A percentile compares a stretch with the other conserved stretches of the same genome.
Evolutionary conservation across 2,329 filamentous ascomycete genomes (phyloP).

Genomic region (Exophiala dermatitidis): DNA sequence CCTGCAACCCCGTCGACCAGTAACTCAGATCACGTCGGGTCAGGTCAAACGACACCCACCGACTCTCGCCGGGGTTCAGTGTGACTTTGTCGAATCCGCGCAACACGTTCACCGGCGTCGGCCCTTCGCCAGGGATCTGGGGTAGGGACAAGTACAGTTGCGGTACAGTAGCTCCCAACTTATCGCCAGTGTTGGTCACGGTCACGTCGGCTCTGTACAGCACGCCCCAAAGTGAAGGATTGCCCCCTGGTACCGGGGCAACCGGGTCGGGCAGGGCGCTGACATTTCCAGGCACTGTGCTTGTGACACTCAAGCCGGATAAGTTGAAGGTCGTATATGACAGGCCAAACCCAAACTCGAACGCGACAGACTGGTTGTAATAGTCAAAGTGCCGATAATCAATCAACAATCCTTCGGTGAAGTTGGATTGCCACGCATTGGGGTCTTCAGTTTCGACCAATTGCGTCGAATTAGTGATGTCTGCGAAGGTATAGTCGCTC

Average conservation of each 20-base stretch:
- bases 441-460: slow-evolving; percentile 17
- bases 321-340: slow-evolving; percentile 75
- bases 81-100: slow-evolving; percentile 56
- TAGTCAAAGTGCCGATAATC: slow-evolving; percentile 73
- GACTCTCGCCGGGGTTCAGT: slow-evolving; percentile 43
- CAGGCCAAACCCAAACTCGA: slow-evolving; percentile 71
- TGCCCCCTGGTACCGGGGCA: slow-evolving; percentile 54
- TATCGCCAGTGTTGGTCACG: slow-evolving; percentile 62
- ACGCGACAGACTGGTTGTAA: slow-evolving; percentile 34
- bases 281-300: slow-evolving; percentile 48
- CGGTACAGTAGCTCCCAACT: slow-evolving; percentile 62
- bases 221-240: slow-evolving; percentile 48
- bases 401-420: slow-evolving; percentile 71
- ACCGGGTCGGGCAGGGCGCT: slow-evolving; percentile 33
- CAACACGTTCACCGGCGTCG: slow-evolving; percentile 49
- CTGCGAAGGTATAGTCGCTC: slow-evolving; percentile 57
- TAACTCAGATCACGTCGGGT: slow-evolving; percentile 56
- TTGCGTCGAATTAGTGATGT: slow-evolving; percentile 43
- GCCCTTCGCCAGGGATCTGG: slow-evolving; percentile 39
- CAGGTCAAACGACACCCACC: slow-evolving; percentile 47
- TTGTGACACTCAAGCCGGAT: slow-evolving; percentile 58
- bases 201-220: slow-evolving; percentile 57
- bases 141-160: slow-evolving; percentile 51
- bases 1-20: slow-evolving; percentile 54
- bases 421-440: slow-evolving; percentile 64